Base-by-base conservation (phyloP, 2,329 filamentous ascomycete species). In the Alternaria panax region DNA sequence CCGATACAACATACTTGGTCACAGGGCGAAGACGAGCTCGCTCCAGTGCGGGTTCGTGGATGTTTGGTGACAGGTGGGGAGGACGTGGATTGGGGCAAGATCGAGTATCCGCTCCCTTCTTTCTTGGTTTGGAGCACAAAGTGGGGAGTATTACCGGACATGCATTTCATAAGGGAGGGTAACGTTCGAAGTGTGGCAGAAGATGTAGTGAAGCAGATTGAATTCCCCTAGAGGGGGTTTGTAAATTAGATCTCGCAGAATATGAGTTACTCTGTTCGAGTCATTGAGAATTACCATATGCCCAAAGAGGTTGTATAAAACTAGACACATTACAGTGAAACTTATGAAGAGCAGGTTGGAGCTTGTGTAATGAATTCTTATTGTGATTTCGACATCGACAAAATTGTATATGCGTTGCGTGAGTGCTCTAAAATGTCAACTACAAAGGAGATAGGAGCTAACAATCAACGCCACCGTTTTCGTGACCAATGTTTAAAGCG, bases 51-150 rank as follows among this genome's bases (percentile, higher is more conserved):
- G 20, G 45, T 36, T 48, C 45, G 45, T 48, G 45, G 28, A 14
- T 48, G 30, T 36, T 12, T 60, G 41, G 16, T 50, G 22, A 30
- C 28, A 11, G 14, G 25, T 22, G 34, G 28, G 16, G 30, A 34
- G 5, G 28, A 41, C 8, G 16, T 45, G 9, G 34, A 58, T 7
- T 46, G 28, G 42, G 32, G 16, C n/a, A 43, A 47, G 48, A 51
- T 47, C 16, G 40, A 45, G 34, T 48, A 51, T 30, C 24, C 34
- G 5, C 41, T 62, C 9, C 59, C 56, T 18, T 28, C n/a, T 8
- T 60, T 53, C 18, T 32, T 65, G 22, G 54, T 60, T 1, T 63
- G 57, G 60, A 54, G 54, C 16, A 41, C 25, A 3, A n/a, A 32
- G 18, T 52, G 46, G 24, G 22, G 38, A 4, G 51, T 42, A 18